Conservation (phyloP, 192 early-diverging fungal species). For the Coemansia sp. region DNA sequence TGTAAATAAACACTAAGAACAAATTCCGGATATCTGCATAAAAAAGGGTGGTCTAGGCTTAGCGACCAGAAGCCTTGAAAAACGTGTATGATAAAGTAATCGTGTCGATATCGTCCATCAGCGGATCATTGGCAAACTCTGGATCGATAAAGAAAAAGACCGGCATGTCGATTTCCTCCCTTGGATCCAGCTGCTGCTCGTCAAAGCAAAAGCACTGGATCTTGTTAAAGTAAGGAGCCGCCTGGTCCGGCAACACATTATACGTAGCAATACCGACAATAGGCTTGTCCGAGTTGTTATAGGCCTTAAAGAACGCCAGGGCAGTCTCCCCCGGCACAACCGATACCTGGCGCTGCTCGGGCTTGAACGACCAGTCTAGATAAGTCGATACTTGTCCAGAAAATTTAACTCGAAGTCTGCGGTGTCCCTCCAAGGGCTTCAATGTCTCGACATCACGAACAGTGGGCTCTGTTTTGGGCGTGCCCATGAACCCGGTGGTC, state of each 20-base stretch:
- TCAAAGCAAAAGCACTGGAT: conserved; percentile 99
- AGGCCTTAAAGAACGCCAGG: conserved; percentile 92
- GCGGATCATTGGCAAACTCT: conserved; percentile 89
- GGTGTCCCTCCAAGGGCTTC: conserved; percentile 60
- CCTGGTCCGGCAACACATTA: conserved; percentile 89
- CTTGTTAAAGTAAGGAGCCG: conserved; percentile 98
- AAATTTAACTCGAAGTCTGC: conserved; percentile 68
- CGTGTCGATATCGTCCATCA: conserved; percentile 90
- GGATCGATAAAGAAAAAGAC: conserved; percentile 99
- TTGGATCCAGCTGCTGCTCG: conserved; percentile 85
- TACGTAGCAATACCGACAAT: conserved; percentile 96
- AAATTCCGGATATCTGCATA: neutral
- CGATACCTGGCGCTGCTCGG: conserved; percentile 78
- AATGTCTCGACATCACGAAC: conserved; percentile 62
- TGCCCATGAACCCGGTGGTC: conserved; percentile 88
- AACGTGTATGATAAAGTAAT: conserved; percentile 95
- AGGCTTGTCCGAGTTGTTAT: conserved; percentile 79
- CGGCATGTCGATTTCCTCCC: conserved; percentile 93
- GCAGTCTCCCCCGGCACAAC: conserved; percentile 97
- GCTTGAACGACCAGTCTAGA: conserved; percentile 88
- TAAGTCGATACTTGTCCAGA: conserved; percentile 71
- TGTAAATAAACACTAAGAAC: neutral
- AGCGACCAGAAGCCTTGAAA: conserved; percentile 65
- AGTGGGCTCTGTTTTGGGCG: conserved; percentile 71
- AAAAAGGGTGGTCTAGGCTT: neutral